phyloP scores from a whole-genome alignment of 495 filamentous ascomycete genomes.

The Penicillium lividum region DNA sequence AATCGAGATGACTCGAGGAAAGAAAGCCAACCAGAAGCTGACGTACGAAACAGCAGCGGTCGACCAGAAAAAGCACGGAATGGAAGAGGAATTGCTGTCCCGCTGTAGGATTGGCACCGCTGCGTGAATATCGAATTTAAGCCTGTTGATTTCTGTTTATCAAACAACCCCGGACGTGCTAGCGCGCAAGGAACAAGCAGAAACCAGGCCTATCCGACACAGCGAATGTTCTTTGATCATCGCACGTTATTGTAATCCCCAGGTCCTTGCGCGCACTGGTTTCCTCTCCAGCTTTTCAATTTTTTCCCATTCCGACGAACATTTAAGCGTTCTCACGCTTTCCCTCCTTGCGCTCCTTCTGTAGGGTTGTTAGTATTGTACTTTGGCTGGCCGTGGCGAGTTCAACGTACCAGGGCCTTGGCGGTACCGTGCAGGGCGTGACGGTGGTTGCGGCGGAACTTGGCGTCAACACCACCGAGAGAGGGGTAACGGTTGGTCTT shows the following conservation, averaged over 20 bases:
- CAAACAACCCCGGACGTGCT: slow-evolving; percentile 29
- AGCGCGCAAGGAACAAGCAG: slow-evolving; percentile 34
- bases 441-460: slow-evolving; percentile 99
- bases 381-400: slow-evolving; percentile 5
- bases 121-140: slow-evolving; percentile 35
- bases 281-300: slow-evolving; percentile 28
- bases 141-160: slow-evolving; percentile 38
- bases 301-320: slow-evolving; percentile 20
- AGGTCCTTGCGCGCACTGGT: slow-evolving; percentile 42
- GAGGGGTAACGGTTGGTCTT: slow-evolving; percentile 99
- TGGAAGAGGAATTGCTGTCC: slow-evolving; percentile 15
- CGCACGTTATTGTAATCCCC: slow-evolving; percentile 41
- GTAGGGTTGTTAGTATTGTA: slow-evolving; percentile 46
- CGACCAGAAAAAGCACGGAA: slow-evolving; percentile 3
- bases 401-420: slow-evolving; percentile 85
- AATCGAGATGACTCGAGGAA: slow-evolving; percentile 18
- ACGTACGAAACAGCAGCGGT: background rate
- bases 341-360: slow-evolving; percentile 98
- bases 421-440: slow-evolving; percentile 98
- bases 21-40: slow-evolving; percentile 1
- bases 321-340: slow-evolving; percentile 88
- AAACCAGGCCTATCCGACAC: slow-evolving; percentile 36
- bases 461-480: slow-evolving; percentile 97
- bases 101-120: slow-evolving; percentile 24
- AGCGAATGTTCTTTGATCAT: slow-evolving; percentile 37